These are phyloP conservation scores for Botrytis tulipae DNA, from an alignment of 2,329 filamentous ascomycete species.

Conservation along the genomic window DNA sequence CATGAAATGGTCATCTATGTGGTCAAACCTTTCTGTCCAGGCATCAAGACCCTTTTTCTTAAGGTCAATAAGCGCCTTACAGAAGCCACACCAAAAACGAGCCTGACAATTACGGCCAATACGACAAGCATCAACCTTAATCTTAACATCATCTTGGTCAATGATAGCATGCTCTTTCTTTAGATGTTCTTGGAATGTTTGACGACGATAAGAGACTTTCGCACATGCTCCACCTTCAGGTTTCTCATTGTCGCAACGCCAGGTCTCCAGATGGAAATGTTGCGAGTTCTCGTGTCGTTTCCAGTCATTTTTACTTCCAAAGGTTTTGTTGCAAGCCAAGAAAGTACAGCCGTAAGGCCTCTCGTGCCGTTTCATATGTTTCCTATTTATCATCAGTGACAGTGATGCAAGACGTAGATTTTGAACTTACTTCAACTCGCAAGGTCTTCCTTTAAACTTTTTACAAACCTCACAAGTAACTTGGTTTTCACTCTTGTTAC, in stretches of 20 bases:
- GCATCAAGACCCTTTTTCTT: conserved; percentile 50
- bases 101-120: conserved; percentile 63
- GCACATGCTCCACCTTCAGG: conserved; percentile 48
- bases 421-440: conserved; percentile 55
- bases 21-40: conserved; percentile 63
- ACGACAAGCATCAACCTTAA: conserved; percentile 52
- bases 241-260: conserved; percentile 59
- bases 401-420: not conserved
- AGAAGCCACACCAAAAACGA: conserved; percentile 89
- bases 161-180: conserved; percentile 38
- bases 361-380: conserved; percentile 79
- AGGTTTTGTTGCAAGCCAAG: conserved; percentile 63
- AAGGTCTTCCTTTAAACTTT: conserved; percentile 50
- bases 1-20: conserved; percentile 72
- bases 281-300: conserved; percentile 84
- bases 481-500: conserved; percentile 35
- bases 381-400: conserved; percentile 50
- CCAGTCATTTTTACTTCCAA: conserved; percentile 95
- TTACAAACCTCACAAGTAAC: conserved; percentile 44
- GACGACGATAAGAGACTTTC: conserved; percentile 56
- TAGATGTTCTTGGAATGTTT: conserved; percentile 63
- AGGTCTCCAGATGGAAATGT: conserved; percentile 69
- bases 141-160: conserved; percentile 36
- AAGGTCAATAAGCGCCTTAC: conserved; percentile 52
- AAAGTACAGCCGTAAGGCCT: conserved; percentile 83